Conservation (phyloP, 2,329 filamentous ascomycete genomes). For the Fusarium brachygibbosum region DNA sequence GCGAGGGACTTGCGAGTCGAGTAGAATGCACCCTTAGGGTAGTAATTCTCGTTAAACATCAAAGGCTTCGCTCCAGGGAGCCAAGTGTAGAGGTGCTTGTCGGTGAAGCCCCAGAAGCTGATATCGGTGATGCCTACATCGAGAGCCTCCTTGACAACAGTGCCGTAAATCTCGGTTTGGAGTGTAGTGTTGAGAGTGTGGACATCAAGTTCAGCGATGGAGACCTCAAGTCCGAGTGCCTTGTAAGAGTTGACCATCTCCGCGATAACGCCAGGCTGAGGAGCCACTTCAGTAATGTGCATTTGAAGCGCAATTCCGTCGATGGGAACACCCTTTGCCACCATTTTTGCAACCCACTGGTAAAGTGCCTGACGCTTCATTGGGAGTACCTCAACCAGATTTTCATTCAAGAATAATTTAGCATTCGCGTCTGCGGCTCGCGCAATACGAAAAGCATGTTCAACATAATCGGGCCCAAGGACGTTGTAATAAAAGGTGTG, state of each 20-base stretch:
- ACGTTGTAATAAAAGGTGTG: not conserved
- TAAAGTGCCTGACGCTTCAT: slow-evolving; percentile 1
- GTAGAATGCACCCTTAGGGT: slow-evolving; percentile 3
- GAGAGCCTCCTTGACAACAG: not conserved
- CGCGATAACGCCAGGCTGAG: no score
- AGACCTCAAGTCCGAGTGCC: not conserved
- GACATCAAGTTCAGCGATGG: slow-evolving; percentile 2
- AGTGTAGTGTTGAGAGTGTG: not conserved
- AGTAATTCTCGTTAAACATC: slow-evolving; percentile 3
- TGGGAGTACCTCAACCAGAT: not conserved
- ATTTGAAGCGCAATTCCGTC: not conserved
- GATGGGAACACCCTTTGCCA: not conserved
- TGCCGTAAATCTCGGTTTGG: not conserved
- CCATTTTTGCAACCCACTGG: not conserved
- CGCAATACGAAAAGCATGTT: not conserved
- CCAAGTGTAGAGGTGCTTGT: not conserved
- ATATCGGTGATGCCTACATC: not conserved
- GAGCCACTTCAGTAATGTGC: not conserved
- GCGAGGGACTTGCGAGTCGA: not conserved
- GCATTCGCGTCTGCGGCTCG: not conserved
- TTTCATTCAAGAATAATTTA: slow-evolving; percentile 1
- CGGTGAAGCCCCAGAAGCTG: not conserved
- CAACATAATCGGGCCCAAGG: not conserved
- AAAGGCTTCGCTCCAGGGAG: not conserved
- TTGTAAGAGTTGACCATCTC: not conserved